These are phyloP conservation scores for Hondaea fermentalgiana DNA, from an alignment of 108 stramenopile species.

Conservation along the genomic window DNA sequence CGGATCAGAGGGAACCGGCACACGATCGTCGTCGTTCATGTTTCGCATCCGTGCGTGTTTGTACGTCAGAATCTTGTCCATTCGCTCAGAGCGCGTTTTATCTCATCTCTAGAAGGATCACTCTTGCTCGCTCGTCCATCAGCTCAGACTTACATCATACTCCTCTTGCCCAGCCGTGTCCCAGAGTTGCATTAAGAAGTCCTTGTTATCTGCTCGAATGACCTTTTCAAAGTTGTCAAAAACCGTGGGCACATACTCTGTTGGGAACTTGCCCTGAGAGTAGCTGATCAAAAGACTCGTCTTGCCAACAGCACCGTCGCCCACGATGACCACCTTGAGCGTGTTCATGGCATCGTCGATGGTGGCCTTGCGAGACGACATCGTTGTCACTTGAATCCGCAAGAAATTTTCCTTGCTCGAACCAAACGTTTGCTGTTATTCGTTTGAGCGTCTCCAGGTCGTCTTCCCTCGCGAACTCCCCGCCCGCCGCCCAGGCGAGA, in stretches of 20 bases:
- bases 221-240: constrained; percentile 28
- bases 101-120: background rate
- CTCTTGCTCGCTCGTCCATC: background rate
- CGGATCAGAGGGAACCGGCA: too few relatives aligned
- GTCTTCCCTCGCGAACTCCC: too few relatives aligned
- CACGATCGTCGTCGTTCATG: too few relatives aligned
- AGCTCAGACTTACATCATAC: constrained; percentile 18
- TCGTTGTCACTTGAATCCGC: too few relatives aligned
- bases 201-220: constrained; percentile 22
- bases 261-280: constrained; percentile 55
- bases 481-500: too few relatives aligned
- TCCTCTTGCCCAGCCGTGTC: constrained; percentile 62
- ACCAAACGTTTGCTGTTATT: too few relatives aligned
- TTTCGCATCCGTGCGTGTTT: background rate
- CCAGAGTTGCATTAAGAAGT: constrained; percentile 54
- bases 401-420: too few relatives aligned
- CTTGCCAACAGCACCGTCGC: constrained; percentile 54
- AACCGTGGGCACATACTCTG: constrained; percentile 60
- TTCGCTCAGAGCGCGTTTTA: background rate
- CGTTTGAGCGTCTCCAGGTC: too few relatives aligned
- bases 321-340: constrained; percentile 19
- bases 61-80: background rate
- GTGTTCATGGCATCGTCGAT: too few relatives aligned
- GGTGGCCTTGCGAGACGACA: too few relatives aligned
- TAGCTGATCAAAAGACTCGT: constrained; percentile 57